A percentile compares a stretch with the other conserved stretches of the same genome.
Evolutionary conservation across 75 land plant genomes (phyloP).

Genomic region (Selaginella tamariscina): DNA sequence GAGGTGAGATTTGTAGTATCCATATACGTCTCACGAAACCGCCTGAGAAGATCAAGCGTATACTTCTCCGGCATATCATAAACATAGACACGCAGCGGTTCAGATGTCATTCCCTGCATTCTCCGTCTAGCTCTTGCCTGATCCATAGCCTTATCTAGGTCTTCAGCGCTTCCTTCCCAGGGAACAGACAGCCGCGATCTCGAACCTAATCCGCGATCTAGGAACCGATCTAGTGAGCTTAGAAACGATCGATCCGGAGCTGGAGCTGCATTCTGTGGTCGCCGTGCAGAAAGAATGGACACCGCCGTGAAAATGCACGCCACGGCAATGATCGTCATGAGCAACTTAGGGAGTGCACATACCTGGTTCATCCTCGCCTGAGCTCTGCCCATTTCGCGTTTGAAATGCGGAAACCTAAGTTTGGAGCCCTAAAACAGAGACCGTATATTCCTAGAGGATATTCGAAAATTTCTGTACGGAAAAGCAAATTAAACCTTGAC

Average conservation of each 20-base stretch:
- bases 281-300: background rate
- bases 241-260: background rate
- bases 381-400: background rate
- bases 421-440: too few relatives aligned
- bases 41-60: constrained; percentile 71
- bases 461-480: too few relatives aligned
- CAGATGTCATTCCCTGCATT: too few relatives aligned
- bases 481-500: too few relatives aligned
- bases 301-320: background rate
- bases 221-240: background rate
- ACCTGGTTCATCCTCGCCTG: background rate
- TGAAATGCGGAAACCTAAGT: too few relatives aligned
- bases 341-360: background rate
- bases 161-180: background rate
- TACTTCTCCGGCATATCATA: constrained; percentile 89
- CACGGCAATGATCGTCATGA: background rate
- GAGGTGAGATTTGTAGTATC: constrained; percentile 80
- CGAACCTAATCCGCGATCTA: background rate
- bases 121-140: background rate
- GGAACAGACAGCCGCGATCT: background rate
- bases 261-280: background rate
- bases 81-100: constrained; percentile 51
- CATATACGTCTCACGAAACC: constrained; percentile 50
- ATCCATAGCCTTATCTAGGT: background rate
- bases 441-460: too few relatives aligned